Conservation (phyloP, 108 stramenopile genomes). For the Stephanodiscus triporus region DNA sequence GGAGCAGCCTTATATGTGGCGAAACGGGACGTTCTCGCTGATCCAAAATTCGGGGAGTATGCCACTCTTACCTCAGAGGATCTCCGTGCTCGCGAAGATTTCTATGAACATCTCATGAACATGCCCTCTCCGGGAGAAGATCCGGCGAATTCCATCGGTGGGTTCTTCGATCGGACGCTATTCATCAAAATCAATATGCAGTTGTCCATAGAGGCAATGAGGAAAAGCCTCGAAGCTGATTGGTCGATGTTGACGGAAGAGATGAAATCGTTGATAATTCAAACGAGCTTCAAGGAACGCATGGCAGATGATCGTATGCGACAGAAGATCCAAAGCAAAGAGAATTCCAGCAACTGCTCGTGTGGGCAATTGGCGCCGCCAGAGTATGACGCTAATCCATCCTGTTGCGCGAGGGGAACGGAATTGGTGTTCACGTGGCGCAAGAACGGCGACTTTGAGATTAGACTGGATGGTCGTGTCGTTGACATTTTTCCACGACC, state of each 20-base stretch:
- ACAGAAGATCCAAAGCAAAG: conserved; percentile 59
- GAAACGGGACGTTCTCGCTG: conserved; percentile 79
- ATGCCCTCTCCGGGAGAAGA: conserved; percentile 57
- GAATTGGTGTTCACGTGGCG: conserved; percentile 87
- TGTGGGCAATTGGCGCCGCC: conserved; percentile 84
- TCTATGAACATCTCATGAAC: conserved; percentile 67
- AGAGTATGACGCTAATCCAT: conserved; percentile 70
- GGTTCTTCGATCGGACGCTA: conserved; percentile 76
- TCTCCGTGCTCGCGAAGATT: conserved; percentile 66
- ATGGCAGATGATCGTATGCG: conserved; percentile 71
- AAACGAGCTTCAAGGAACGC: conserved; percentile 78
- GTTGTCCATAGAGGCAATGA: conserved; percentile 81
- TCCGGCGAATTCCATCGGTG: conserved; percentile 41
- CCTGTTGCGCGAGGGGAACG: conserved; percentile 86
- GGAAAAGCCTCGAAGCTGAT: conserved; percentile 79
- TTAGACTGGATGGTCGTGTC: conserved; percentile 77
- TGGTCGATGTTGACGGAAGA: conserved; percentile 85
- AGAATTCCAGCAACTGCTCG: conserved; percentile 79
- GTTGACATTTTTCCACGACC: conserved; percentile 81
- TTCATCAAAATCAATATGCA: conserved; percentile 91
- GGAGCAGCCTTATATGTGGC: conserved; percentile 85
- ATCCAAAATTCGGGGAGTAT: conserved; percentile 64
- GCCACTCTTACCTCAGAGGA: conserved; percentile 70
- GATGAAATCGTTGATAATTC: conserved; percentile 70
- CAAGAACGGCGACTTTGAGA: conserved; percentile 82